Evolutionary conservation across 179 eudicot genomes (phyloP).

Genomic region (Heliamphora pulchella): DNA sequence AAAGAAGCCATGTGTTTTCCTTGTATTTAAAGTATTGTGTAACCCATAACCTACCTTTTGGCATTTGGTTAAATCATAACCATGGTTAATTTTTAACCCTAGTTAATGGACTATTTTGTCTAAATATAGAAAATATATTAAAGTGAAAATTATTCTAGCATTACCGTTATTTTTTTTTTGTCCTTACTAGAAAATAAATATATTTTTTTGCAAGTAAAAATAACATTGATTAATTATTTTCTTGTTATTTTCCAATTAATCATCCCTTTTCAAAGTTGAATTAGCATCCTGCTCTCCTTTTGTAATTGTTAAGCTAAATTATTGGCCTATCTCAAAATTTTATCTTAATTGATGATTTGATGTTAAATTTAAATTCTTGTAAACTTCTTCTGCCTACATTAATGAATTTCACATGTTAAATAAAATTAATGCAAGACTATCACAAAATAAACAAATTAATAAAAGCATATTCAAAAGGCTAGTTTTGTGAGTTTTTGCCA

Average conservation of each 20-base stretch:
- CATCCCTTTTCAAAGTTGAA: not conserved
- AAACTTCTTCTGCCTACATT: not conserved
- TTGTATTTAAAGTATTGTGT: conserved; percentile 3
- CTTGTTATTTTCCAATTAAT: not conserved
- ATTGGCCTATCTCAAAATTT: not conserved
- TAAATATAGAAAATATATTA: not conserved
- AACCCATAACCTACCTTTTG: conserved; percentile 3
- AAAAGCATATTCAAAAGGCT: not conserved
- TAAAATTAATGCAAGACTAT: not conserved
- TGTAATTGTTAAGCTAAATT: not conserved
- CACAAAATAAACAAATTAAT: not conserved
- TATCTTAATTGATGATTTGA: not conserved
- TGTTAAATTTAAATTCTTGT: not conserved
- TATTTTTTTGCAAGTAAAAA: not conserved
- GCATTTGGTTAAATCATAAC: conserved; percentile 5
- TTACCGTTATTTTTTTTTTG: not conserved
- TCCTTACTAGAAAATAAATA: not conserved
- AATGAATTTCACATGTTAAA: not conserved
- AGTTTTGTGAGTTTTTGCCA: not conserved
- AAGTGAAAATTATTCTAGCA: not conserved
- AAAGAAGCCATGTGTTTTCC: not conserved
- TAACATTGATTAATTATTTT: not conserved
- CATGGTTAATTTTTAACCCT: conserved; percentile 6
- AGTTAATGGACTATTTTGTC: not conserved
- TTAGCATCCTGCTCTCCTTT: not conserved